These are phyloP conservation scores for Lactarius quietus DNA, from an alignment of 768 basidiomycete genomes.

Conservation along the genomic window DNA sequence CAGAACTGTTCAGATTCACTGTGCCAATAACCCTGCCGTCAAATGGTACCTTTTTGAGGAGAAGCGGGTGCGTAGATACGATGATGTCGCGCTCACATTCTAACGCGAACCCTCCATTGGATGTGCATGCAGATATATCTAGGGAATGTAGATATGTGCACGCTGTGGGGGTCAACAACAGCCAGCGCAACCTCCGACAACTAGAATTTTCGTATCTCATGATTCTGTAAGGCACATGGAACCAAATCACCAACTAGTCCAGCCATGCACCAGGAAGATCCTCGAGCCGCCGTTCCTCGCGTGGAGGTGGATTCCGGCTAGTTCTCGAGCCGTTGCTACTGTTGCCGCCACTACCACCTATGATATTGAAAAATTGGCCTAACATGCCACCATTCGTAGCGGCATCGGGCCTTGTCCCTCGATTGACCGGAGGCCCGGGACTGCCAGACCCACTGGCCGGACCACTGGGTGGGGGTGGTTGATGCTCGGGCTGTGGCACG, in stretches of 20 bases:
- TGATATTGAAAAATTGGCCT: constrained; percentile 13
- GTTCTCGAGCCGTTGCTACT: constrained; percentile 8
- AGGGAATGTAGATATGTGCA: constrained; percentile 7
- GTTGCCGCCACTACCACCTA: constrained; percentile 16
- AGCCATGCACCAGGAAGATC: background rate
- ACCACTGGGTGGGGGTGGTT: constrained; percentile 12
- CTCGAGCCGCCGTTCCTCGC: constrained; percentile 7
- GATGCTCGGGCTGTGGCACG: constrained; percentile 53
- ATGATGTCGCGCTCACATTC: background rate
- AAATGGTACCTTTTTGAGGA: background rate
- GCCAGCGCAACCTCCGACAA: background rate
- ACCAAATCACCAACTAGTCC: background rate
- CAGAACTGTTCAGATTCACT: too few relatives aligned
- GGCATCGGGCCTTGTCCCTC: constrained; percentile 16
- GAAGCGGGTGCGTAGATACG: background rate
- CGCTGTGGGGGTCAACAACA: background rate
- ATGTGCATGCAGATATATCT: constrained; percentile 6
- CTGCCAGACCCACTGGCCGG: constrained; percentile 17
- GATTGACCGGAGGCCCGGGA: constrained; percentile 11
- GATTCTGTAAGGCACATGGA: background rate
- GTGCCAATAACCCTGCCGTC: too few relatives aligned
- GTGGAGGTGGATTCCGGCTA: constrained; percentile 10
- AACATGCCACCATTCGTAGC: constrained; percentile 16
- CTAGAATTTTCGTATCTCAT: background rate
- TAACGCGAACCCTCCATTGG: constrained; percentile 4